Evolutionary conservation across 495 filamentous ascomycete genomes (phyloP).

Genomic region (Aspergillus incahuasiensis): DNA sequence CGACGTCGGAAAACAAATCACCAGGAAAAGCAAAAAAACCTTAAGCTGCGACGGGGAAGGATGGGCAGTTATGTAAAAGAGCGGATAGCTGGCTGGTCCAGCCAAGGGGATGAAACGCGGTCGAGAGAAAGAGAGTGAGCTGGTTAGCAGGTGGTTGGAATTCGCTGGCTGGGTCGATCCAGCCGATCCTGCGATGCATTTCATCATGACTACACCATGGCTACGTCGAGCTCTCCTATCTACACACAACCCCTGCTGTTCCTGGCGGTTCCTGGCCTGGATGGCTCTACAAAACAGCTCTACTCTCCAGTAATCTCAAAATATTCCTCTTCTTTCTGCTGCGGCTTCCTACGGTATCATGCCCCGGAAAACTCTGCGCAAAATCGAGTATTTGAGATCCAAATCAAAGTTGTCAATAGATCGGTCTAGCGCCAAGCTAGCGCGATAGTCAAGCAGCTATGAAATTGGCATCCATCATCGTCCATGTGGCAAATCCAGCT

Average conservation of each 20-base stretch:
- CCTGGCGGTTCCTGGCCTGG: not conserved
- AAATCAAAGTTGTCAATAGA: conserved; percentile 4
- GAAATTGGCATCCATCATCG: not conserved
- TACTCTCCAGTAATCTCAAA: not conserved
- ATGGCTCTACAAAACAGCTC: not conserved
- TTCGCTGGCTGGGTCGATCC: not conserved
- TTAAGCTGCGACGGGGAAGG: not conserved
- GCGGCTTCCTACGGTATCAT: not conserved
- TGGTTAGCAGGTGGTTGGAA: not conserved
- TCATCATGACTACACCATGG: not conserved
- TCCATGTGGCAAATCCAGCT: not conserved
- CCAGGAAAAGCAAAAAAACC: not conserved
- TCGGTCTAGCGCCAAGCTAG: conserved; percentile 1
- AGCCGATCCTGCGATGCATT: not conserved
- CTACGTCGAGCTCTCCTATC: not conserved
- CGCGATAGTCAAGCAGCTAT: not conserved
- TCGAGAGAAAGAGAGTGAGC: not conserved
- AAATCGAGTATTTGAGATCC: not conserved
- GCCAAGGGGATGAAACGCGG: not conserved
- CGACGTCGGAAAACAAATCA: conserved; percentile 2
- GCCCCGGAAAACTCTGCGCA: not conserved
- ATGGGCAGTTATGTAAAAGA: not conserved
- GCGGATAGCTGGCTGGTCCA: not conserved
- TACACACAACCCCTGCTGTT: not conserved
- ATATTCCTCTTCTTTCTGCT: no score